A percentile compares a stretch with the other conserved stretches of the same genome.
Conservation (phyloP, 139 green algal species). For the Auxenochlorella pyrenoidosa region DNA sequence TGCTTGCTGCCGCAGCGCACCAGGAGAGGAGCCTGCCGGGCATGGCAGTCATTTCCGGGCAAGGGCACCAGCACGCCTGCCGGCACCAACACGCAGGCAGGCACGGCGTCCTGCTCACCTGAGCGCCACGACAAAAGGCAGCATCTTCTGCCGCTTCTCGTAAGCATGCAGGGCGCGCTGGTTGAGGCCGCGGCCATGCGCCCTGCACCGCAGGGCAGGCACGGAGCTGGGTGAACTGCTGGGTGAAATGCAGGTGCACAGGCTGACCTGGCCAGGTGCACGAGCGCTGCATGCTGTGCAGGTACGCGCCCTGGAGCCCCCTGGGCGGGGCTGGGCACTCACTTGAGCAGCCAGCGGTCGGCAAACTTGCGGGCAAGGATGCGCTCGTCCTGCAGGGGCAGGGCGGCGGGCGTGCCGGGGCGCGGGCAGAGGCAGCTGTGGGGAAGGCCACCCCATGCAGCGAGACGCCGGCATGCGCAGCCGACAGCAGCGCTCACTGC, state of each 20-base stretch:
- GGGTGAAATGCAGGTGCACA: too few relatives aligned
- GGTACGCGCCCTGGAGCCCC: too few relatives aligned
- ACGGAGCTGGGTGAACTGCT: too few relatives aligned
- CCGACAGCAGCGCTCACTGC: neutral
- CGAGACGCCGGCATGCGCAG: neutral
- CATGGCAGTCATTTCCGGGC: too few relatives aligned
- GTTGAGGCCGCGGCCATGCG: constrained; percentile 20
- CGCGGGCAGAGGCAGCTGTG: neutral
- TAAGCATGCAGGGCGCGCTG: constrained; percentile 7
- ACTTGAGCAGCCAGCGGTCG: constrained; percentile 28
- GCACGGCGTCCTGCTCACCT: too few relatives aligned
- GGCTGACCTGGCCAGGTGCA: too few relatives aligned
- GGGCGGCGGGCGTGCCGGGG: neutral
- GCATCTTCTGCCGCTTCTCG: neutral
- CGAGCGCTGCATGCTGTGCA: too few relatives aligned
- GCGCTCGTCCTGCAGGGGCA: neutral
- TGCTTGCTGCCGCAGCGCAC: too few relatives aligned
- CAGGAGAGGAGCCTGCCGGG: too few relatives aligned
- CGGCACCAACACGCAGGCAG: too few relatives aligned
- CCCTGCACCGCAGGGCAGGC: neutral
- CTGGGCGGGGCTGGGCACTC: neutral
- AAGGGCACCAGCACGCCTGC: too few relatives aligned
- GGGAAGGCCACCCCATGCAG: too few relatives aligned
- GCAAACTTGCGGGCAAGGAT: constrained; percentile 24
- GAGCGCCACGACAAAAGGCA: neutral